phyloP scores from a whole-genome alignment of 1,284 basidiomycete genomes.

The Uromyces viciae-fabae region DNA sequence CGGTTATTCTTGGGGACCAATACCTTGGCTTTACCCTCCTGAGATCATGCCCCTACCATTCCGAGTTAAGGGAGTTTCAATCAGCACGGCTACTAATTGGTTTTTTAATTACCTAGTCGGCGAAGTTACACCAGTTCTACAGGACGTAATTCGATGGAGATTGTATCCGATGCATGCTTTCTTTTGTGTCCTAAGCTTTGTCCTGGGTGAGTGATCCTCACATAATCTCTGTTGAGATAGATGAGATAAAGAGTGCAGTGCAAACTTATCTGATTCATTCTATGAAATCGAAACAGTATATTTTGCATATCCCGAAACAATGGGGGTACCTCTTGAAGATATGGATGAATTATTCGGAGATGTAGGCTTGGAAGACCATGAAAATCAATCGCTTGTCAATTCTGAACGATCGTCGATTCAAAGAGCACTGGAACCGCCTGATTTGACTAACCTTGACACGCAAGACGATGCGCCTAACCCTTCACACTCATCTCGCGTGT shows the following conservation, averaged over 20 bases:
- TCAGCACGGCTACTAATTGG: conserved; percentile 73
- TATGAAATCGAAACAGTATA: conserved; percentile 52
- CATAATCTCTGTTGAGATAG: not conserved
- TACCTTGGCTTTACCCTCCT: conserved; percentile 53
- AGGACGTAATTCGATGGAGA: conserved; percentile 85
- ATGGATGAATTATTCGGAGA: conserved; percentile 58
- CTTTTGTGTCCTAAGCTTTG: conserved; percentile 82
- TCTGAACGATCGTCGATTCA: conserved; percentile 45
- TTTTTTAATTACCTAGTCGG: conserved; percentile 63
- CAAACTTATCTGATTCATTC: too few relatives aligned
- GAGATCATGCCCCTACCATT: conserved; percentile 87
- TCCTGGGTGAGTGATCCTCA: conserved; percentile 62
- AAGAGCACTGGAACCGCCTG: conserved; percentile 44
- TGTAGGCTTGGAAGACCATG: conserved; percentile 54
- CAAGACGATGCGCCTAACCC: not conserved
- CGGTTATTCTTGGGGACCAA: conserved; percentile 56
- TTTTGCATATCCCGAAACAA: conserved; percentile 64
- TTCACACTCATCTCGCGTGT: not conserved
- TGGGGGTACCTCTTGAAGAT: conserved; percentile 60
- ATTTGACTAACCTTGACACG: not conserved
- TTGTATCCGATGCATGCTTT: conserved; percentile 95
- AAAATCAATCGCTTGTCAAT: conserved; percentile 44
- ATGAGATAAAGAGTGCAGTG: not conserved
- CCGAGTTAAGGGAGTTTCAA: conserved; percentile 86
- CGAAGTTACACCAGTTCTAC: conserved; percentile 79